A percentile compares a stretch with the other conserved stretches of the same genome.
Conservation (phyloP, 192 early-diverging fungal genomes). For the Thamnidium elegans region DNA sequence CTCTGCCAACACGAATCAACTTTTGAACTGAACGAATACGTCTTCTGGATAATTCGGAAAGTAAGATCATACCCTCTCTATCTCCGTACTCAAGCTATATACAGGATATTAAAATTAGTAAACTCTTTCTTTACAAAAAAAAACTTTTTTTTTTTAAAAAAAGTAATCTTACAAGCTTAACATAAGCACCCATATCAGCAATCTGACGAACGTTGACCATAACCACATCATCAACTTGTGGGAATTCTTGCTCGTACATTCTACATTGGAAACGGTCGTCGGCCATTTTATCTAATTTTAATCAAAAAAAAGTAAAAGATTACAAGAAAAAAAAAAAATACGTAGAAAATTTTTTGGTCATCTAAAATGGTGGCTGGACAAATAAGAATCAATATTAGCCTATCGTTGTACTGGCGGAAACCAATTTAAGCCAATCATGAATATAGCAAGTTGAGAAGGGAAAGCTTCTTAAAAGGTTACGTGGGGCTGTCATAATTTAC, state of each 20-base stretch:
- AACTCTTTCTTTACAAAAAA: background rate
- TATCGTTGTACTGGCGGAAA: background rate
- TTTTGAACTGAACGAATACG: conserved; percentile 97
- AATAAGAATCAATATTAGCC: background rate
- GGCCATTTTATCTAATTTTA: conserved; percentile 2
- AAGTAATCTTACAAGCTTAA: conserved; percentile 61
- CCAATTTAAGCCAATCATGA: too few species aligned
- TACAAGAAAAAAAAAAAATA: background rate
- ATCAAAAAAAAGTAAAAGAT: conserved; percentile 1
- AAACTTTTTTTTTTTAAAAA: background rate
- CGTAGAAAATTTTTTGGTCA: conserved; percentile 1
- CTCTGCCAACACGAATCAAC: conserved; percentile 86
- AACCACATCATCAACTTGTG: conserved; percentile 91
- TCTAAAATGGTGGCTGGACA: background rate
- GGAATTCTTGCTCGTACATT: conserved; percentile 93
- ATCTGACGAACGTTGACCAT: conserved; percentile 97
- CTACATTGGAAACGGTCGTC: conserved; percentile 64
- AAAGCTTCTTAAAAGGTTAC: too few species aligned
- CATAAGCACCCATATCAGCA: conserved; percentile 95
- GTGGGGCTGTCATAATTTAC: too few species aligned
- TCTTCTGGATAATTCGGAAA: conserved; percentile 88
- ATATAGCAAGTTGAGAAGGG: too few species aligned
- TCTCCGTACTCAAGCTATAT: conserved; percentile 86
- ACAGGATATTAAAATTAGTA: background rate
- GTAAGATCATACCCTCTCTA: conserved; percentile 96